Evolutionary conservation across 1,284 basidiomycete species (phyloP).

Genomic region (Leccinum fuscescens): DNA sequence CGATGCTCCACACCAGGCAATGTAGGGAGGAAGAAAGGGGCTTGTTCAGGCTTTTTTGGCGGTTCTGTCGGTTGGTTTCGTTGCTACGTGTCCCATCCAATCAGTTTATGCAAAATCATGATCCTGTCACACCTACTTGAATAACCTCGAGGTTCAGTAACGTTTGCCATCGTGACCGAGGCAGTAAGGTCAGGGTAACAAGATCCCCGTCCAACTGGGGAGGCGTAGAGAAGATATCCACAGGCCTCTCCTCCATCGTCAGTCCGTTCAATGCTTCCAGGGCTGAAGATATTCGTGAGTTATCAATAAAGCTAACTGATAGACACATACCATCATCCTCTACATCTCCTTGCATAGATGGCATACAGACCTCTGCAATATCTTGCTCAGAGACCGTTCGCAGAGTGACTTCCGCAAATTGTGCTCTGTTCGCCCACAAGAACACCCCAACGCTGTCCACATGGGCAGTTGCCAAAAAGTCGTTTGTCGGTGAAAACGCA

Average conservation of each 20-base stretch:
- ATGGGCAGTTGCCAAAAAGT: conserved; percentile 95
- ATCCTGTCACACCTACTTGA: conserved; percentile 51
- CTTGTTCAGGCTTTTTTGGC: conserved; percentile 91
- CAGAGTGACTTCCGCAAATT: conserved; percentile 85
- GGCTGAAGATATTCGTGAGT: conserved; percentile 39
- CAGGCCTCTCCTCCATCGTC: conserved; percentile 54
- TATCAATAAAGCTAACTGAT: not conserved
- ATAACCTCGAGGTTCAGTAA: conserved; percentile 95
- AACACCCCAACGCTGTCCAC: conserved; percentile 93
- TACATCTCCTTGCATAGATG: conserved; percentile 81
- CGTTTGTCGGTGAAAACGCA: conserved; percentile 91
- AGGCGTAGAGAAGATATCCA: conserved; percentile 80
- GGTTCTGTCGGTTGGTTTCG: conserved; percentile 96
- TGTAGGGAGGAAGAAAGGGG: conserved; percentile 96
- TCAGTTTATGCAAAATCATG: not conserved
- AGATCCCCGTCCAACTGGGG: conserved; percentile 83
- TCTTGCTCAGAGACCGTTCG: conserved; percentile 79
- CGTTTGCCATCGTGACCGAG: conserved; percentile 94
- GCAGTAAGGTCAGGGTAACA: conserved; percentile 89
- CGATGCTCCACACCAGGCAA: conserved; percentile 80
- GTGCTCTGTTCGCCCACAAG: conserved; percentile 96
- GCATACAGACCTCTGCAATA: conserved; percentile 67
- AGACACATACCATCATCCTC: conserved; percentile 62
- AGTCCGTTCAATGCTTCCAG: conserved; percentile 63
- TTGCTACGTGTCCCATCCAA: conserved; percentile 50